Conservation (phyloP, 192 early-diverging fungal genomes). For the Coemansia sp. region DNA sequence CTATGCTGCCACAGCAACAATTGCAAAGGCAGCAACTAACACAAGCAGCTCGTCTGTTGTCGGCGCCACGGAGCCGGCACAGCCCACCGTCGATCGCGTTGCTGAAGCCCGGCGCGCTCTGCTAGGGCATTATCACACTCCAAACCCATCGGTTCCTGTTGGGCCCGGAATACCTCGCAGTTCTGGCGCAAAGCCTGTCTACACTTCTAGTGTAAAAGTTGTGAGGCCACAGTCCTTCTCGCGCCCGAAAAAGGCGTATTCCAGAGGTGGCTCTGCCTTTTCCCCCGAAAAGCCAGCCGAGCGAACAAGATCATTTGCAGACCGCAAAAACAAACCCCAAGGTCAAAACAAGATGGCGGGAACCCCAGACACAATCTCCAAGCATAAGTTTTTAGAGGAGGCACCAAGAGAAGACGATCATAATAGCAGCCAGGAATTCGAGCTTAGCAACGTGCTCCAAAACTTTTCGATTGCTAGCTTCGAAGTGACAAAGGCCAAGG, state of each 20-base stretch:
- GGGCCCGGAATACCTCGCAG: constrained; percentile 45
- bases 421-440: constrained; percentile 16
- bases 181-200: constrained; percentile 1
- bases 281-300: background rate
- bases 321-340: background rate
- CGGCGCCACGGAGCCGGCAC: background rate
- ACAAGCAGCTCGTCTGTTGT: background rate
- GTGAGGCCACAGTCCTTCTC: constrained; percentile 43
- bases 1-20: constrained; percentile 6
- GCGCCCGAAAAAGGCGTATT: constrained; percentile 20
- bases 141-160: constrained; percentile 26
- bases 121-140: constrained; percentile 43
- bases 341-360: background rate
- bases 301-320: background rate
- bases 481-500: constrained; percentile 21
- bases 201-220: constrained; percentile 45
- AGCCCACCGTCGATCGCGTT: constrained; percentile 24
- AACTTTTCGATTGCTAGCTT: constrained; percentile 40
- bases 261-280: background rate
- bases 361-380: background rate
- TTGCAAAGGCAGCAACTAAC: constrained; percentile 4
- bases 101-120: constrained; percentile 45
- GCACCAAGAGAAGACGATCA: background rate
- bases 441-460: constrained; percentile 34
- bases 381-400: background rate